Evolutionary conservation across 2,329 filamentous ascomycete species (phyloP).

Genomic region (Fusarium napiforme): DNA sequence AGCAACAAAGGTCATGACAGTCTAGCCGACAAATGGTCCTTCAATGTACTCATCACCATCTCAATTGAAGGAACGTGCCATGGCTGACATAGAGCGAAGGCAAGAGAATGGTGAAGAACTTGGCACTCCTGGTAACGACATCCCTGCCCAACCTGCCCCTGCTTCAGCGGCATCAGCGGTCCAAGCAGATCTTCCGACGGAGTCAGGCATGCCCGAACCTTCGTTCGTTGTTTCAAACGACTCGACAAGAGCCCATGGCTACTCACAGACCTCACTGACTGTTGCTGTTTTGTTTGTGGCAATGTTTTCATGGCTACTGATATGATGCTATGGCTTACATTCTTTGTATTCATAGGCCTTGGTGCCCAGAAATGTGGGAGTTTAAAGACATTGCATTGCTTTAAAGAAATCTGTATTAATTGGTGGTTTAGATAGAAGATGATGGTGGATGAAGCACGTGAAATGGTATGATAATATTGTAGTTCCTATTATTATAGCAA

Average conservation of each 20-base stretch:
- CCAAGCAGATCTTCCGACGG: background rate
- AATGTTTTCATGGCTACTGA: background rate
- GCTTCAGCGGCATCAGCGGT: background rate
- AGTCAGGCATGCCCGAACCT: background rate
- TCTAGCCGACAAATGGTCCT: conserved; percentile 21
- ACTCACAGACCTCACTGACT: background rate
- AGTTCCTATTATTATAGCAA: conserved; percentile 31
- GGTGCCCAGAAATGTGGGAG: background rate
- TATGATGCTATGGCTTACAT: background rate
- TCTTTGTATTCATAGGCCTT: background rate
- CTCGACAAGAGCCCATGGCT: background rate
- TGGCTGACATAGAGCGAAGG: background rate
- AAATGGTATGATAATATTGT: conserved; percentile 23
- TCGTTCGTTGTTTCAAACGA: background rate
- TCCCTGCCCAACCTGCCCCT: background rate
- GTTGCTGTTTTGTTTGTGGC: background rate
- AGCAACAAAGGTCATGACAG: conserved; percentile 31
- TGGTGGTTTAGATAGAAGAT: conserved; percentile 24
- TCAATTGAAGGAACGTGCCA: background rate
- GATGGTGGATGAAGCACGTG: conserved; percentile 25
- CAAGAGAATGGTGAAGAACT: background rate
- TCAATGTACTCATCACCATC: conserved; percentile 10
- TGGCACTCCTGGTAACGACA: background rate
- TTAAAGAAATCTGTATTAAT: conserved; percentile 24
- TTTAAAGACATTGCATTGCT: background rate